These are phyloP conservation scores for Chiua virens DNA, from an alignment of 768 basidiomycete genomes.

Conservation along the genomic window DNA sequence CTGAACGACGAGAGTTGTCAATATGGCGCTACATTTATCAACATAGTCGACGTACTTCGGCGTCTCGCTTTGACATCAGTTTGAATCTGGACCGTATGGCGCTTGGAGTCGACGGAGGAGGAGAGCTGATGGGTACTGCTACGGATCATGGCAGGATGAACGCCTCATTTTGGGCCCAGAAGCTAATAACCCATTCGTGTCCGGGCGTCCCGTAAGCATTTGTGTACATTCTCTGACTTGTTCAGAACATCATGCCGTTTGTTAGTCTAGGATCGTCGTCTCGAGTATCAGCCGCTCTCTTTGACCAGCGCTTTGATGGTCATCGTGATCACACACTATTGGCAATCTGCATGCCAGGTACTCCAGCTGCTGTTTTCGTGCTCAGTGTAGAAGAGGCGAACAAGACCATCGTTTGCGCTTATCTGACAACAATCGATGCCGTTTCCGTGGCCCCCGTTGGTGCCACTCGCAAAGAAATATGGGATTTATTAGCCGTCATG, in stretches of 20 bases:
- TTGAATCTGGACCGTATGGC: slow-evolving; percentile 69
- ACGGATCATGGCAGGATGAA: slow-evolving; percentile 67
- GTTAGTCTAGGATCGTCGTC: slow-evolving; percentile 15
- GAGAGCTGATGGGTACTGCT: slow-evolving; percentile 39
- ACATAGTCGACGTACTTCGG: slow-evolving; percentile 41
- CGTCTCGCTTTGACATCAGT: slow-evolving; percentile 55
- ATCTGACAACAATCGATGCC: slow-evolving; percentile 42
- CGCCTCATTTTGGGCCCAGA: slow-evolving; percentile 73
- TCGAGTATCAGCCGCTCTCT: slow-evolving; percentile 54
- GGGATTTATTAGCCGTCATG: slow-evolving; percentile 69
- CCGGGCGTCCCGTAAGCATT: slow-evolving; percentile 51
- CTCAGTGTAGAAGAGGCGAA: slow-evolving; percentile 43
- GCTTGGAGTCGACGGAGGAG: slow-evolving; percentile 49
- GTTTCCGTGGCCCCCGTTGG: slow-evolving; percentile 57
- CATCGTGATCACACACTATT: slow-evolving; percentile 49
- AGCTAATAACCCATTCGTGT: slow-evolving; percentile 50
- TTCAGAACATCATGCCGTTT: slow-evolving; percentile 3
- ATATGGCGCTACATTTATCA: slow-evolving; percentile 75
- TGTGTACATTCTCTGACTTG: slow-evolving; percentile 3
- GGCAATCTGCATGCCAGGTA: slow-evolving; percentile 53
- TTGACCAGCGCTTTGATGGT: slow-evolving; percentile 68
- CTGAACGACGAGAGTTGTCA: slow-evolving; percentile 51
- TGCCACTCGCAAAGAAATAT: slow-evolving; percentile 59
- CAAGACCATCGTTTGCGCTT: slow-evolving; percentile 41
- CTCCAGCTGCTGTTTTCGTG: slow-evolving; percentile 46